phyloP scores from a whole-genome alignment of 2,329 filamentous ascomycete genomes.

The Dactylellina leptospora region DNA sequence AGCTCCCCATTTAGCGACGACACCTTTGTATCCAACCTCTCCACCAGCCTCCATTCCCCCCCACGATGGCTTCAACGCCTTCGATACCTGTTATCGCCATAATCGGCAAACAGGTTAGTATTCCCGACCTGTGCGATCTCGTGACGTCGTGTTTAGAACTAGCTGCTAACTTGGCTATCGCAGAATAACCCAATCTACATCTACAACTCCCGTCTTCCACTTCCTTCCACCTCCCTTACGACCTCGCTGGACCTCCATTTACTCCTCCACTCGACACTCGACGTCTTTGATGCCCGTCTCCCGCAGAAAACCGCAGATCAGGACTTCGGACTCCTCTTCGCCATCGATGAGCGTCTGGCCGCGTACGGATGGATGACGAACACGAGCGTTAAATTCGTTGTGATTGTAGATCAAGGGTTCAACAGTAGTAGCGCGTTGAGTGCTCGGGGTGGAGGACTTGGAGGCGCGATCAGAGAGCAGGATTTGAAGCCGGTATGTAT shows the following conservation, averaged over 20 bases:
- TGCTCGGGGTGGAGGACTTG: constrained; percentile 60
- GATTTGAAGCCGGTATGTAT: constrained; percentile 77
- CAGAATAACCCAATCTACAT: constrained; percentile 97
- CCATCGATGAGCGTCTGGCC: constrained; percentile 89
- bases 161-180: constrained; percentile 25
- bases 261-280: constrained; percentile 86
- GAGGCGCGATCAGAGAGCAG: constrained; percentile 78
- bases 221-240: constrained; percentile 63
- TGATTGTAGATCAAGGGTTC: constrained; percentile 89
- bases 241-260: constrained; percentile 86
- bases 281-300: constrained; percentile 84
- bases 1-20: neutral
- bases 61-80: constrained; percentile 70
- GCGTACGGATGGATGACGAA: constrained; percentile 97
- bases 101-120: constrained; percentile 85
- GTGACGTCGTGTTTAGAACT: neutral
- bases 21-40: constrained; percentile 6
- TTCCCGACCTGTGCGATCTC: constrained; percentile 5
- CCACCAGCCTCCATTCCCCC: neutral
- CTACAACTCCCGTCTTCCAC: constrained; percentile 81
- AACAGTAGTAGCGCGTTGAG: constrained; percentile 59
- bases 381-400: constrained; percentile 88
- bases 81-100: constrained; percentile 92
- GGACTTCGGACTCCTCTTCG: constrained; percentile 90
- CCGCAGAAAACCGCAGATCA: constrained; percentile 75